A percentile compares a stretch with the other conserved stretches of the same genome.
Evolutionary conservation across 2,329 filamentous ascomycete genomes (phyloP).

Genomic region (Aspergillus texensis): DNA sequence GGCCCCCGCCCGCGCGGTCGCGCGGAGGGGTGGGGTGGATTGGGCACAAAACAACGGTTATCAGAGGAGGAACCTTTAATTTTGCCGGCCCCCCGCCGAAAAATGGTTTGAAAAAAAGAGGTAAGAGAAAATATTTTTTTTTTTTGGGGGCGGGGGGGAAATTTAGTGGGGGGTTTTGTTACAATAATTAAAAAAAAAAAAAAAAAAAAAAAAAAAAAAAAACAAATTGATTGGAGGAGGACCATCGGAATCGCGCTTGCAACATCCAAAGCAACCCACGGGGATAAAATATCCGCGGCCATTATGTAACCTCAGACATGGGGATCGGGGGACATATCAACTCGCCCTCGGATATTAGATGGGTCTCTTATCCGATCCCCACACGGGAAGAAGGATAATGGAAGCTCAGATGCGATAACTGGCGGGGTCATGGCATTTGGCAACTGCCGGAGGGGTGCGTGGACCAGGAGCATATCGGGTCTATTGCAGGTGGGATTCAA

Average conservation of each 20-base stretch:
- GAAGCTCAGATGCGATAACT: neutral
- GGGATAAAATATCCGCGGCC: neutral
- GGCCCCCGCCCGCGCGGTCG: no score
- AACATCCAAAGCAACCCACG: neutral
- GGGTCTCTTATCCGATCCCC: slow-evolving; percentile 4
- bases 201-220: neutral
- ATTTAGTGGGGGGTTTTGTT: no score
- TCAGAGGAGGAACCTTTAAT: no score
- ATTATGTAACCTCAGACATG: neutral
- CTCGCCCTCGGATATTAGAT: slow-evolving; percentile 4
- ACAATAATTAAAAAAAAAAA: neutral
- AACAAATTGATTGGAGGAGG: neutral
- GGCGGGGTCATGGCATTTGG: neutral
- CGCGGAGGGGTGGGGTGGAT: no score
- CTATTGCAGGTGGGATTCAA: neutral
- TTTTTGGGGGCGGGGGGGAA: no score
- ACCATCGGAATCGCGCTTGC: neutral
- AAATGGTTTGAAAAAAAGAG: no score
- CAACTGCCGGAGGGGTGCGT: neutral
- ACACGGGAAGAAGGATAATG: neutral
- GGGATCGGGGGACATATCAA: neutral
- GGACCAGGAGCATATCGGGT: neutral
- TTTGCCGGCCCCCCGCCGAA: no score
- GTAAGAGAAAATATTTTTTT: no score
- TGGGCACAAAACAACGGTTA: no score